phyloP scores from a whole-genome alignment of 1,284 basidiomycete genomes.

The Meira miltonrushii region DNA sequence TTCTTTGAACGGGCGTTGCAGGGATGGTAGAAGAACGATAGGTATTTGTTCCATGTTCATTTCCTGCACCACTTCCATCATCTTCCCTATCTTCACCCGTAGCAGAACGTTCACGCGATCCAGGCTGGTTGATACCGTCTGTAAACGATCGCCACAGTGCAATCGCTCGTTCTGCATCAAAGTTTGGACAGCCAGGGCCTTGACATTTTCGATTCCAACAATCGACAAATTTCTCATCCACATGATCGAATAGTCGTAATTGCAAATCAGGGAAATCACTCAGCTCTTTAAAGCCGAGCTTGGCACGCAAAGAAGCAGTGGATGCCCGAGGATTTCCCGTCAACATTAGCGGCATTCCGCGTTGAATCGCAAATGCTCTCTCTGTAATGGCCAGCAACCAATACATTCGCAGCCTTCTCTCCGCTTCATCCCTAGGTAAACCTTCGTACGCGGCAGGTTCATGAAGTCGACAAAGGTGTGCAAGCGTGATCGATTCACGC shows the following conservation, averaged over 20 bases:
- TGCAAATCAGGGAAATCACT: slow-evolving; percentile 30
- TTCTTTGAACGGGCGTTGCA: not conserved
- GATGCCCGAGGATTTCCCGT: slow-evolving; percentile 33
- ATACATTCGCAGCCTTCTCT: slow-evolving; percentile 39
- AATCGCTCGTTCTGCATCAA: slow-evolving; percentile 25
- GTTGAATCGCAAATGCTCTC: slow-evolving; percentile 39
- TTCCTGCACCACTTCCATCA: not conserved
- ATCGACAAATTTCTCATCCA: slow-evolving; percentile 44
- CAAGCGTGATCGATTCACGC: slow-evolving; percentile 42
- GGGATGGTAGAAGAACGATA: not conserved
- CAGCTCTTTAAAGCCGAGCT: slow-evolving; percentile 30
- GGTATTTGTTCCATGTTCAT: not conserved
- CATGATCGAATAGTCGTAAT: slow-evolving; percentile 16
- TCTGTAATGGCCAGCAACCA: slow-evolving; percentile 48
- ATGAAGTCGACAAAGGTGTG: slow-evolving; percentile 40
- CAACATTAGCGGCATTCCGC: slow-evolving; percentile 32
- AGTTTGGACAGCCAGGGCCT: slow-evolving; percentile 26
- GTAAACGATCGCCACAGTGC: slow-evolving; percentile 33
- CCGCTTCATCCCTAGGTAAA: slow-evolving; percentile 42
- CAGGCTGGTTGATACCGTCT: slow-evolving; percentile 12
- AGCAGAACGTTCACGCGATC: not conserved
- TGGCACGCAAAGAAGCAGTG: slow-evolving; percentile 25
- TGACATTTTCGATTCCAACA: slow-evolving; percentile 41
- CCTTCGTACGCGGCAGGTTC: slow-evolving; percentile 37
- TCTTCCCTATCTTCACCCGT: not conserved